Conservation (phyloP, 2,329 filamentous ascomycete genomes). For the Penicillium sp. region DNA sequence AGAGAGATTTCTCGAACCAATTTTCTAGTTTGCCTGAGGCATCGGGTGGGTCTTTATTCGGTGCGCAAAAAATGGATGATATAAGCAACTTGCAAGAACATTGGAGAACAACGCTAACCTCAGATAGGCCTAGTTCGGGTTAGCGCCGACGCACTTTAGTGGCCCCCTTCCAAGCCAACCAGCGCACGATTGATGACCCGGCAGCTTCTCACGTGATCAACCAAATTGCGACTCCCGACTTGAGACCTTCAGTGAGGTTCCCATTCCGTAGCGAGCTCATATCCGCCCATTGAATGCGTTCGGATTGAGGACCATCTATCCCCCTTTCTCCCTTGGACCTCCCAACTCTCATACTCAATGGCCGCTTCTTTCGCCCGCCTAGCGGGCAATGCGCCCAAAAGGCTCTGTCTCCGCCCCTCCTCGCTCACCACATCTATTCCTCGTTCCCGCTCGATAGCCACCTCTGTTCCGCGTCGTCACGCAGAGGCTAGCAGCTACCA, state of each 20-base stretch:
- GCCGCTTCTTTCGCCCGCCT: constrained; percentile 59
- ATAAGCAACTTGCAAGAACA: not conserved
- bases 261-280: constrained; percentile 30
- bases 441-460: constrained; percentile 54
- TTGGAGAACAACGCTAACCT: not conserved
- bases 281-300: constrained; percentile 36
- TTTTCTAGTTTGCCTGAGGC: constrained; percentile 35
- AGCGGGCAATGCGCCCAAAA: constrained; percentile 57
- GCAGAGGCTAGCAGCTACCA: constrained; percentile 49
- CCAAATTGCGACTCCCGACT: constrained; percentile 36
- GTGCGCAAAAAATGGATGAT: not conserved
- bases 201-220: constrained; percentile 35
- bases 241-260: constrained; percentile 28
- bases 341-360: constrained; percentile 45
- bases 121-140: not conserved
- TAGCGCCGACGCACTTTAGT: constrained; percentile 19
- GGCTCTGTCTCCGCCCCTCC: constrained; percentile 54
- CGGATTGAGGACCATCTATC: constrained; percentile 36
- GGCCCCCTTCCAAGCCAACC: constrained; percentile 28
- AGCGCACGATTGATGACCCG: constrained; percentile 36
- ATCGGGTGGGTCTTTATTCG: constrained; percentile 21
- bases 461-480: constrained; percentile 52
- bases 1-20: constrained; percentile 33
- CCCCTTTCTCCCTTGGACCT: constrained; percentile 21
- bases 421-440: constrained; percentile 41